A percentile compares a stretch with the other conserved stretches of the same genome.
These are phyloP conservation scores for Quercus aquifolioides DNA, from an alignment of 306 rosid species.

Conservation along the genomic window DNA sequence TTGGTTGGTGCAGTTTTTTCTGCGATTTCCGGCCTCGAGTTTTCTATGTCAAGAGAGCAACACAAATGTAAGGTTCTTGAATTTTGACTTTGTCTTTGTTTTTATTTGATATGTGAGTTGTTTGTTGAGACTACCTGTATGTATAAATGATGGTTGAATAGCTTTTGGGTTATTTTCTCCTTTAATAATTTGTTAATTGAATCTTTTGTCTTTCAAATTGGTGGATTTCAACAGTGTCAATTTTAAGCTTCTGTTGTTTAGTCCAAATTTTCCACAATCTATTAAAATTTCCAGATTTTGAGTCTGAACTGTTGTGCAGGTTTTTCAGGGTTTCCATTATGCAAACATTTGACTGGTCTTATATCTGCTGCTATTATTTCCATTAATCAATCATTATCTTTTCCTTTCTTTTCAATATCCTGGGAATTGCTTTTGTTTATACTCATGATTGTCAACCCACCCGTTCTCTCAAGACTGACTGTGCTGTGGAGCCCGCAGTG, in stretches of 20 bases:
- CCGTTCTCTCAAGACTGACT: background rate
- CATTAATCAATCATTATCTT: background rate
- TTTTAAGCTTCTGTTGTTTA: background rate
- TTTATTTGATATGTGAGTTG: background rate
- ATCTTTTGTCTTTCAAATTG: background rate
- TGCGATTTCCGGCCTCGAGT: constrained; percentile 94
- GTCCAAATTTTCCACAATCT: background rate
- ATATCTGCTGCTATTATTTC: background rate
- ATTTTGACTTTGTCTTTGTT: background rate
- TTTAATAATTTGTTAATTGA: constrained; percentile 2
- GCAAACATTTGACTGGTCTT: background rate
- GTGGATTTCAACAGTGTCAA: background rate
- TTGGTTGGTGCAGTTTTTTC: constrained; percentile 74
- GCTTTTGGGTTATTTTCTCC: constrained; percentile 8
- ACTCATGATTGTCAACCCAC: background rate
- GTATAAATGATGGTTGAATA: background rate
- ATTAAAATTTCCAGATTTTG: background rate
- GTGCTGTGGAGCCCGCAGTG: background rate
- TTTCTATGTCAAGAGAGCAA: constrained; percentile 71
- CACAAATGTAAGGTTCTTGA: constrained; percentile 59
- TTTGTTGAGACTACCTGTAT: constrained; percentile 3
- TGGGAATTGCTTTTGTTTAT: background rate
- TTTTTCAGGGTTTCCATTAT: background rate
- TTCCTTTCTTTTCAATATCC: background rate
- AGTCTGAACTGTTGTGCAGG: background rate